phyloP scores from a whole-genome alignment of 345 rosid species.

The Physaria fendleri region DNA sequence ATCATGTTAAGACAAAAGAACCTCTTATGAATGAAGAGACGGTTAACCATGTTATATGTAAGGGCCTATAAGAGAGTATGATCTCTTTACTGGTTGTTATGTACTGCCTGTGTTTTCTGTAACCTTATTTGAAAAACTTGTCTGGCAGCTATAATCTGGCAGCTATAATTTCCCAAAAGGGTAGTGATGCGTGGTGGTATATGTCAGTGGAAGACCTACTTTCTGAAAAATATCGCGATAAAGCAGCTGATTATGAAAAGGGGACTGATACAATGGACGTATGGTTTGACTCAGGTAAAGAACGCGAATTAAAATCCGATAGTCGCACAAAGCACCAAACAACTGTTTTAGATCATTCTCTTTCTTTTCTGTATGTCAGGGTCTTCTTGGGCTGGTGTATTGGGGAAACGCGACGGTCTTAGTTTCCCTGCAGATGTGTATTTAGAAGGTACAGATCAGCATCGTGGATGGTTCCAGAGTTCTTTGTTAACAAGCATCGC shows the following conservation, averaged over 20 bases:
- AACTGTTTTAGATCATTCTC: slow-evolving; percentile 9
- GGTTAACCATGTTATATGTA: slow-evolving; percentile 74
- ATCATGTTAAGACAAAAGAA: slow-evolving; percentile 66
- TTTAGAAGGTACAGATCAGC: slow-evolving; percentile 98
- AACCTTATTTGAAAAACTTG: slow-evolving; percentile 13
- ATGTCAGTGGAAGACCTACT: slow-evolving; percentile 82
- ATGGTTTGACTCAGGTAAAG: slow-evolving; percentile 92
- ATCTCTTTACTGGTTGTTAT: not conserved
- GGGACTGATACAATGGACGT: slow-evolving; percentile 99
- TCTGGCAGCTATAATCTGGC: slow-evolving; percentile 61
- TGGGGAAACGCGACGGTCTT: slow-evolving; percentile 60
- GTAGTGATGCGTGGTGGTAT: slow-evolving; percentile 98
- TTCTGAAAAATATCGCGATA: slow-evolving; percentile 62
- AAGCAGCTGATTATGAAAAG: slow-evolving; percentile 75
- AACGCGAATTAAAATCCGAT: not conserved
- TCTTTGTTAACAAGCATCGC: slow-evolving; percentile 87
- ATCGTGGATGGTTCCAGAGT: slow-evolving; percentile 99
- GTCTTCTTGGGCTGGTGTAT: slow-evolving; percentile 94
- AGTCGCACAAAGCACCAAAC: not conserved
- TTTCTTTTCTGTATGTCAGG: slow-evolving; percentile 38
- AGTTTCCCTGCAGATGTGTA: slow-evolving; percentile 79
- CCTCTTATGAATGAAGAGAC: slow-evolving; percentile 91
- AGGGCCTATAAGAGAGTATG: slow-evolving; percentile 23
- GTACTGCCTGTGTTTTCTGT: not conserved
- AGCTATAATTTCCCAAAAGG: slow-evolving; percentile 73